phyloP scores from a whole-genome alignment of 148 eudicot genomes.

The Rhododendron molle region DNA sequence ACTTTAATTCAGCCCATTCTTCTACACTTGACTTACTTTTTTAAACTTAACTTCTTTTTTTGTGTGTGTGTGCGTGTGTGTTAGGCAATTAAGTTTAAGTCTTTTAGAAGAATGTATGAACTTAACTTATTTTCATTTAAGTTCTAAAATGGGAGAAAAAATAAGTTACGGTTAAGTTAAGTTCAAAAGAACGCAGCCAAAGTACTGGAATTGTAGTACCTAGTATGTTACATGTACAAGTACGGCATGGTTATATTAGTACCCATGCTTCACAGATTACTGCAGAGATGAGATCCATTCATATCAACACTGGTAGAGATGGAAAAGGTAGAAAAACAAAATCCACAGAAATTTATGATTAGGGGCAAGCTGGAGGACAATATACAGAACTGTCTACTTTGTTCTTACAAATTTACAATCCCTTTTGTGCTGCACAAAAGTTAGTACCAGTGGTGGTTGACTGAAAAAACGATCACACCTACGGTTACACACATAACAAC shows the following conservation, averaged over 20 bases:
- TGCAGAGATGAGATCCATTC: not conserved
- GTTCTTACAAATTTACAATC: not conserved
- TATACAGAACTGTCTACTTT: not conserved
- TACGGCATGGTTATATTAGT: not conserved
- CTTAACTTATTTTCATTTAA: too few species aligned
- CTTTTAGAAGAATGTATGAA: too few species aligned
- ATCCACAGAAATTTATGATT: not conserved
- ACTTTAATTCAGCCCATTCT: too few species aligned
- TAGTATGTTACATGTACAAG: not conserved
- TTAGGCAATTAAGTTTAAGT: too few species aligned
- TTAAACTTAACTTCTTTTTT: too few species aligned
- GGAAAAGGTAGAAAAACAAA: not conserved
- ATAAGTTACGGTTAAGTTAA: too few species aligned
- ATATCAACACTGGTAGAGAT: not conserved
- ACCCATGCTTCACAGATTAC: not conserved
- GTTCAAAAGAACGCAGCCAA: too few species aligned
- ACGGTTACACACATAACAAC: not conserved
- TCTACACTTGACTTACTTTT: too few species aligned
- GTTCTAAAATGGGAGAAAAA: too few species aligned
- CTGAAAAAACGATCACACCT: not conserved
- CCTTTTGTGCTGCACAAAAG: not conserved
- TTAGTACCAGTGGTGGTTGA: not conserved
- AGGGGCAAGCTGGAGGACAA: not conserved
- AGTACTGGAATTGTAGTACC: not conserved
- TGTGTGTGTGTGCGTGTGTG: too few species aligned